A percentile compares a stretch with the other conserved stretches of the same genome.
phyloP scores from a whole-genome alignment of 148 eudicot species.

The Linanthus parryae region DNA sequence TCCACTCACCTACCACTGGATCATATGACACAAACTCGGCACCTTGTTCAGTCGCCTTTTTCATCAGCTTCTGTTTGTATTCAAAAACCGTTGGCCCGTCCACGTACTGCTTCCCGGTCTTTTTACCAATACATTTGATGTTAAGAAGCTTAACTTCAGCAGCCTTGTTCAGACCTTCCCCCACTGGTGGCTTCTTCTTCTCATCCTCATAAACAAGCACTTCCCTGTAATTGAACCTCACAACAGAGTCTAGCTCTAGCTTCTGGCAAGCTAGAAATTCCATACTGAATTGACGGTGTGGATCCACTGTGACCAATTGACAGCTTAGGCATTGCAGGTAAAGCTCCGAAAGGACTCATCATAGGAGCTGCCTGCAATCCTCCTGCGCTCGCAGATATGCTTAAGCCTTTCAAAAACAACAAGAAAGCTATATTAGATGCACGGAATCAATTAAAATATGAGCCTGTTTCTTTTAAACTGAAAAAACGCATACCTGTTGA shows the following conservation, averaged over 20 bases:
- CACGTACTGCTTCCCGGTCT: conserved; percentile 30
- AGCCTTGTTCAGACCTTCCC: conserved; percentile 65
- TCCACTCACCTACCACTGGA: conserved; percentile 53
- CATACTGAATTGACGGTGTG: conserved; percentile 27
- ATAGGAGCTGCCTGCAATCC: conserved; percentile 17
- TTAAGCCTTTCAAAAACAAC: too few relatives aligned
- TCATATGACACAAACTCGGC: conserved; percentile 61
- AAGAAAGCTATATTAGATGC: conserved; percentile 1
- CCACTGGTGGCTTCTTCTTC: conserved; percentile 46
- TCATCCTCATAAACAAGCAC: conserved; percentile 52
- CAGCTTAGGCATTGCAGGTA: conserved; percentile 18
- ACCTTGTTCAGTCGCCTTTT: conserved; percentile 39
- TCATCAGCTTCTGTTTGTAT: conserved; percentile 42
- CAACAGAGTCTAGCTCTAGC: conserved; percentile 45
- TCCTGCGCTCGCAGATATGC: conserved; percentile 19
- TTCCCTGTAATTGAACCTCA: conserved; percentile 44
- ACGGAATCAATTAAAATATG: conserved; percentile 1
- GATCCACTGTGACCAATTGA: conserved; percentile 13
- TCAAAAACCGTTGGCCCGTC: conserved; percentile 41
- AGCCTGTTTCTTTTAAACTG: neutral
- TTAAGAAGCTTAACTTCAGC: conserved; percentile 68
- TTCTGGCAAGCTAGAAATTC: conserved; percentile 69
- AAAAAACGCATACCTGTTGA: neutral
- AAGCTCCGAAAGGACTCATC: conserved; percentile 46
- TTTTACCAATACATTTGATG: conserved; percentile 42